These are phyloP conservation scores for Beauveria bassiana DNA, from an alignment of 2,329 filamentous ascomycete species.

Conservation along the genomic window DNA sequence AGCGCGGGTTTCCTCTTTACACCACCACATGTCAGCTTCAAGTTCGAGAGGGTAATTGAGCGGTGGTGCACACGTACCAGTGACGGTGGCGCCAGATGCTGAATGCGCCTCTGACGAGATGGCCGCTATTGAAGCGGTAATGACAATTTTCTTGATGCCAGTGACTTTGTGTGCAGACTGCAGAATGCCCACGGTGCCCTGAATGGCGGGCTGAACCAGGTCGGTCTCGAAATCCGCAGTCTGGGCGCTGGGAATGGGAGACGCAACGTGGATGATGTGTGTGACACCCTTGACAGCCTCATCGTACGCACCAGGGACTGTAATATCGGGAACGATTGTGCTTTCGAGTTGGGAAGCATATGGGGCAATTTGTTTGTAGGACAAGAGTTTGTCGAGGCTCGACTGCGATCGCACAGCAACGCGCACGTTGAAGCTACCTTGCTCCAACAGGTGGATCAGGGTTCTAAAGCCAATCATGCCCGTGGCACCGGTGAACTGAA, in stretches of 20 bases:
- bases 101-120: conserved; percentile 12
- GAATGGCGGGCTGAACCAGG: conserved; percentile 27
- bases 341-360: conserved; percentile 16
- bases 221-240: conserved; percentile 12
- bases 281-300: conserved; percentile 30
- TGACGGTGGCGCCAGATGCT: conserved; percentile 11
- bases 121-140: conserved; percentile 31
- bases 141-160: conserved; percentile 32
- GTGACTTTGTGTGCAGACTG: conserved; percentile 25
- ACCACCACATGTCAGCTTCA: background rate
- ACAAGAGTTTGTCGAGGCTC: conserved; percentile 8
- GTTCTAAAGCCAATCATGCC: conserved; percentile 24
- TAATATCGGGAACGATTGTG: conserved; percentile 30
- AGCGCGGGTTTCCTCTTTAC: background rate
- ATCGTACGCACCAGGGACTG: conserved; percentile 29
- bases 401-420: conserved; percentile 21
- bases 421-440: conserved; percentile 21
- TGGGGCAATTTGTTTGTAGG: conserved; percentile 3
- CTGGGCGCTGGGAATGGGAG: conserved; percentile 17
- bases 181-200: conserved; percentile 29
- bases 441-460: conserved; percentile 18
- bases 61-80: background rate
- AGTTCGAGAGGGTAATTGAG: background rate
- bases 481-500: conserved; percentile 22
- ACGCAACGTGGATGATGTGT: conserved; percentile 28